Percentiles rank a stretch among this genome's conserved stretches.
phyloP scores from a whole-genome alignment of 116 monocot species.

The Trichopus zeylanicus region DNA sequence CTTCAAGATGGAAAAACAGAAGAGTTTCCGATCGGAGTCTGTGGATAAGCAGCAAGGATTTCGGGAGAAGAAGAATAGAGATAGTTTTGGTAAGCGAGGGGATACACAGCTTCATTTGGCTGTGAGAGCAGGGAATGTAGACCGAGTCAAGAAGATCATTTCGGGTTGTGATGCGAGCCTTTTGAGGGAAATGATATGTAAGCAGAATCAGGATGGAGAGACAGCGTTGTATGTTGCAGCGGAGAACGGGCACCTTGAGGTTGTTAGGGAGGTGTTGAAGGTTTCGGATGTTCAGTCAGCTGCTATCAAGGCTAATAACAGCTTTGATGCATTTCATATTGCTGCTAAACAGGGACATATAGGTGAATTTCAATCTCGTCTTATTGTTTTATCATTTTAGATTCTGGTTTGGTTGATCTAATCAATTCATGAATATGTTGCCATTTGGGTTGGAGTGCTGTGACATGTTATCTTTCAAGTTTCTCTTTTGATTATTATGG shows the following conservation, averaged over 20 bases:
- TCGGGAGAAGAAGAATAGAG: constrained; percentile 44
- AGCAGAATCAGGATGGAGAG: constrained; percentile 73
- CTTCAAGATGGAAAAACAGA: constrained; percentile 46
- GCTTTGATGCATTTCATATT: constrained; percentile 78
- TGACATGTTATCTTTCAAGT: no score
- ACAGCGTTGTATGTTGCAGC: constrained; percentile 83
- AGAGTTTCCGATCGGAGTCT: constrained; percentile 34
- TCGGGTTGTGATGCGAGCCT: constrained; percentile 15
- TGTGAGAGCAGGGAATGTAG: constrained; percentile 49
- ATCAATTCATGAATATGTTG: no score
- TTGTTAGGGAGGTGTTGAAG: constrained; percentile 62
- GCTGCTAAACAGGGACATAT: constrained; percentile 71
- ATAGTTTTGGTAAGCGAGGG: constrained; percentile 58
- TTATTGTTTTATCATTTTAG: background rate
- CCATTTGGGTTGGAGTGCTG: no score
- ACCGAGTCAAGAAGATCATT: constrained; percentile 48
- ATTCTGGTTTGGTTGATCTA: no score
- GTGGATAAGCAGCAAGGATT: constrained; percentile 27
- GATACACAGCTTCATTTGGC: constrained; percentile 74
- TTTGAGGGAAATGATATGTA: constrained; percentile 39
- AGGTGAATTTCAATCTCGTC: constrained; percentile 27
- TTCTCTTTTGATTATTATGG: no score
- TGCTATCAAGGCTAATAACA: constrained; percentile 64
- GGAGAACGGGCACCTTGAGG: constrained; percentile 69
- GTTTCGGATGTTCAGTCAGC: constrained; percentile 65